phyloP scores from a whole-genome alignment of 75 land plant species.

The Picea glauca region DNA sequence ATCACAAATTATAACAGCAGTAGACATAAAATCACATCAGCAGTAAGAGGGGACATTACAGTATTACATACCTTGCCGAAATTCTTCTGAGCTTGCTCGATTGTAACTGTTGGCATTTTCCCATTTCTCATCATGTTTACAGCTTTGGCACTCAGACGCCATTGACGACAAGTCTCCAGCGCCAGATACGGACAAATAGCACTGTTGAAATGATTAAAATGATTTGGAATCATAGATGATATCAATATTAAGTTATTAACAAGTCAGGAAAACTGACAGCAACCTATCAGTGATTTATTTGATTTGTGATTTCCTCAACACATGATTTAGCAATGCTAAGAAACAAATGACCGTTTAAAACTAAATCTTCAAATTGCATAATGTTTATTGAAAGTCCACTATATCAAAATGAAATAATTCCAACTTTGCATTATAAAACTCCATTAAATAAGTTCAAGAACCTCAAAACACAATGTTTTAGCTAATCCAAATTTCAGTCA shows the following conservation, averaged over 20 bases:
- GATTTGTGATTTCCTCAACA: no score
- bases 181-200: conserved; percentile 97
- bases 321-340: background rate
- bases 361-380: background rate
- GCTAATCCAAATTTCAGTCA: background rate
- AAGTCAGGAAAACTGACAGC: background rate
- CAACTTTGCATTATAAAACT: no score
- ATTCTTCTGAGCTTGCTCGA: conserved; percentile 94
- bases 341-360: background rate
- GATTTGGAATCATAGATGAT: background rate
- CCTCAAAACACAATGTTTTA: background rate
- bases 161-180: conserved; percentile 92
- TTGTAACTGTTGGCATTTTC: conserved; percentile 91
- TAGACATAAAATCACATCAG: no score
- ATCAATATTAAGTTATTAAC: background rate
- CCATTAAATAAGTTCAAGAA: no score
- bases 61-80: conserved; percentile 95
- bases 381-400: background rate
- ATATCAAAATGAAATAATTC: background rate
- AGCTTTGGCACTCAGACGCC: conserved; percentile 91
- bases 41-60: no score
- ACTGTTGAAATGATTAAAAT: no score
- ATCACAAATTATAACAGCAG: no score
- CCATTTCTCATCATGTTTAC: conserved; percentile 90
- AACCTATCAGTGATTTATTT: no score